Evolutionary conservation across 345 rosid genomes (phyloP).

Genomic region (Moricandia moricandioides): DNA sequence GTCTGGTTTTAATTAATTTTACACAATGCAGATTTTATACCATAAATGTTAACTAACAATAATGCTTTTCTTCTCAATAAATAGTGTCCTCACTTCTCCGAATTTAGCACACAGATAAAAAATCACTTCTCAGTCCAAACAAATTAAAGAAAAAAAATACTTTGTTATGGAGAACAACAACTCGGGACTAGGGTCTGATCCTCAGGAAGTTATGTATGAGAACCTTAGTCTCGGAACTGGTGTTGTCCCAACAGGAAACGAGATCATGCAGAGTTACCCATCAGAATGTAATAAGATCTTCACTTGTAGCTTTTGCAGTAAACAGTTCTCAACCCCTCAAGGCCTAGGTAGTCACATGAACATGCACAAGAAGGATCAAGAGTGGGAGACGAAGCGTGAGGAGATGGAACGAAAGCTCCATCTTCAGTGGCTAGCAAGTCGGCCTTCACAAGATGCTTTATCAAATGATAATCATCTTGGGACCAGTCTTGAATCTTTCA

Average conservation of each 20-base stretch:
- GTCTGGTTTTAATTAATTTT: too few species aligned
- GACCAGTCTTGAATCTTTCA: too few species aligned
- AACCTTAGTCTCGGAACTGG: slow-evolving; percentile 9
- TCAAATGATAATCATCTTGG: too few species aligned
- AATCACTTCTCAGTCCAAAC: slow-evolving; percentile 12
- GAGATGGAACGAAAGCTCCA: too few species aligned
- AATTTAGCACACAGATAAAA: slow-evolving; percentile 25
- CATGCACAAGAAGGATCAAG: slow-evolving; percentile 85
- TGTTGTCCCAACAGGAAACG: slow-evolving; percentile 15
- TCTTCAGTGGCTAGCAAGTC: too few species aligned
- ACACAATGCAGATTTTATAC: slow-evolving; percentile 27
- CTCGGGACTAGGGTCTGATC: background rate
- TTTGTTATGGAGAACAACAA: background rate
- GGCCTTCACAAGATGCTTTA: too few species aligned
- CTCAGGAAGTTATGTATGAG: background rate
- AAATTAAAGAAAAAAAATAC: background rate
- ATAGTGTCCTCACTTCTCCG: slow-evolving; percentile 15
- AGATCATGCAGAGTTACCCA: slow-evolving; percentile 25
- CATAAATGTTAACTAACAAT: slow-evolving; percentile 13
- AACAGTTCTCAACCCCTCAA: slow-evolving; percentile 63
- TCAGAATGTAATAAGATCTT: slow-evolving; percentile 18
- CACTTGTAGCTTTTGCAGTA: slow-evolving; percentile 24
- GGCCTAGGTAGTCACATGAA: slow-evolving; percentile 95
- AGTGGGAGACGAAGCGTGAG: slow-evolving; percentile 18
- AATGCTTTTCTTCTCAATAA: slow-evolving; percentile 18